Evolutionary conservation across 2,329 filamentous ascomycete species (phyloP), one percentile per base, ranked within the genome.

Genomic region (Orbilia oligospora): DNA sequence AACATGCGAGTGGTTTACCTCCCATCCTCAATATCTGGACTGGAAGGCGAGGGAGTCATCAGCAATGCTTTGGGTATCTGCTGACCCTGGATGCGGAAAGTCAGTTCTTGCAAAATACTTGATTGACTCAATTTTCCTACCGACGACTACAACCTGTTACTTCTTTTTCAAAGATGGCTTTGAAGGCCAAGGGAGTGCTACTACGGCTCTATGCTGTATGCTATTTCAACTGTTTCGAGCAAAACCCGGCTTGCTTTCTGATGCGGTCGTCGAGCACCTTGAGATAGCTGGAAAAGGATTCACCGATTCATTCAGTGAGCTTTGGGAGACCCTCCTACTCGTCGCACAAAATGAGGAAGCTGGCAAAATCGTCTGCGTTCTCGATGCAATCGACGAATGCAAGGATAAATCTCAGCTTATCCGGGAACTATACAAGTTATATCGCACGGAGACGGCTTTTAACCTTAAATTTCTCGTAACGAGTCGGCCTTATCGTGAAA

Each of bases 151-250:
- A 0, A 81, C 81, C 2, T 85, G 84, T 61, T 86, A 86, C 65
- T 87, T 86, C 81, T 87, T 87, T 80, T 87, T 86, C 82, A 86
- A 86, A 41, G 85, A 86, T n/a, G 82, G 83, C 58, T 83, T 83
- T 27, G 81, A 83, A 3, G 83, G 85, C 18, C 44, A 48, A 20
- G 84, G 75, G 16, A 83, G 58, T 9, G 33, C 80, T 3, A 77
- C 75, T 12, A 79, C 30, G 44, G 85, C 85, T 10, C 46, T 86
- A 0, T 82, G 83, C 33, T 83, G 82, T 22, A 80, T 86, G 0
- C 49, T 87, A 3, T 84, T 83, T n/a, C 85, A 86, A 36, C 71
- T 87, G 0, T 84, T 86, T 61, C 46, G 9, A 0, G 78, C 82
- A 44, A 81, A 79, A 14, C 75, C 72, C 0, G 27, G 12, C 38